Evolutionary conservation across 2,329 filamentous ascomycete genomes (phyloP), one percentile per base, ranked within the genome.

Genomic region (Sordariomycetes sp.): DNA sequence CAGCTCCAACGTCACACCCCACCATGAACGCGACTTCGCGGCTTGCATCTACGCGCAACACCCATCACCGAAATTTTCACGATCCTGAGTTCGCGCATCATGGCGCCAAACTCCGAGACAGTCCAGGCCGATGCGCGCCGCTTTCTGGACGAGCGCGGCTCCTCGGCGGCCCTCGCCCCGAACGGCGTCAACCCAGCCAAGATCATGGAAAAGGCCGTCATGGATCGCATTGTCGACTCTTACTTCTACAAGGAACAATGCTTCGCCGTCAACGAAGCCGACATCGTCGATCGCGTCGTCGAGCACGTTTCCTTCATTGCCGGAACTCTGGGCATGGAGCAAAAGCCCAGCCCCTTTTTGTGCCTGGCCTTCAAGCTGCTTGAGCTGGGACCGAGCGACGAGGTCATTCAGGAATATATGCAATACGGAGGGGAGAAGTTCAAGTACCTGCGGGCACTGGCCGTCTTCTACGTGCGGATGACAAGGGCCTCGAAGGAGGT

Each of bases 171-270:
- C 23, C 74, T 93, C 16, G 80, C 92, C 42, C 87, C 76, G 39
- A 81, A 90, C 55, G 87, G 87, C 40, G 82, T 93, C 51, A 95
- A 95, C 63, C 90, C 90, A 1, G 85, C 87, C n/a, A 88, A 84
- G 5, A 84, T 96, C 39, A 84, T 96, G 72, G 90, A 96, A 59
- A 94, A 94, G 58, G 83, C 87, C 26, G 86, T 95, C 44, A 84
- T 85, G 53, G 92, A 98, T 61, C 87, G 92, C 53, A 95, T 98
- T 58, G 79, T 88, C 46, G 87, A 94, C 53, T 86, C 79, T 34
- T 93, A 94, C 63, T 98, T 94, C 66, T 98, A 87, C 83, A 95
- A 95, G 60, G 92, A 96, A 62, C 88, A 95, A 64, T 95, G 92
- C 57, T 98, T 96, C 61, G 92, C 84, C 27, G 71, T 98, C 44